Evolutionary conservation across 2,329 filamentous ascomycete genomes (phyloP).

Genomic region (Paecilomyces niveus): DNA sequence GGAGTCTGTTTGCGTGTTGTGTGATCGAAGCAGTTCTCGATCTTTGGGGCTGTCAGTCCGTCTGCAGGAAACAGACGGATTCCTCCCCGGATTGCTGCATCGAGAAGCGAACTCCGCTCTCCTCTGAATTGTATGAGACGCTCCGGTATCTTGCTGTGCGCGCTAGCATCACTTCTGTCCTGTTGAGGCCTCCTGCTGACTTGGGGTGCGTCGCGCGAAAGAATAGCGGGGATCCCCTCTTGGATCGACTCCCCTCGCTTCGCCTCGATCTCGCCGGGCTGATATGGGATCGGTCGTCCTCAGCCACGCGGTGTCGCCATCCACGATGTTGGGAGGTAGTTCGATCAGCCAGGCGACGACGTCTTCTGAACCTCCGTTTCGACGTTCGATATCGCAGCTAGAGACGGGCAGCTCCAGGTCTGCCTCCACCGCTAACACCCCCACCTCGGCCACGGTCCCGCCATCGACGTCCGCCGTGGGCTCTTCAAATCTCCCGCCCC

Average conservation of each 20-base stretch:
- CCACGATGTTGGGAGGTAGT: slow-evolving; percentile 55
- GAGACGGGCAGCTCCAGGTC: slow-evolving; percentile 23
- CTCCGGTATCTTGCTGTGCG: not conserved
- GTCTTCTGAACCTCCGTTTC: slow-evolving; percentile 31
- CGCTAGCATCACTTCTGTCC: not conserved
- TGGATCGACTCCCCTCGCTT: slow-evolving; percentile 2
- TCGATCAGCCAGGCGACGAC: slow-evolving; percentile 20
- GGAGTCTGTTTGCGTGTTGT: not conserved
- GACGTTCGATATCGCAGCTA: slow-evolving; percentile 15
- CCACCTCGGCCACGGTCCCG: slow-evolving; percentile 31
- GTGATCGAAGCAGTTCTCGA: not conserved
- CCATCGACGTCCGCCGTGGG: slow-evolving; percentile 23
- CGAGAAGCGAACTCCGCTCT: not conserved
- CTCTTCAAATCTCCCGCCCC: slow-evolving; percentile 24
- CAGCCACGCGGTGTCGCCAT: slow-evolving; percentile 65
- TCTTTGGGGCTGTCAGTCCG: not conserved
- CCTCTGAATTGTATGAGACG: not conserved
- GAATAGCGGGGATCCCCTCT: not conserved
- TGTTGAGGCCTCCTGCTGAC: not conserved
- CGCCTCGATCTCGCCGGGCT: slow-evolving; percentile 19
- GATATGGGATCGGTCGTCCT: slow-evolving; percentile 57
- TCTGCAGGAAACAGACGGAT: not conserved
- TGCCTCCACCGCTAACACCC: slow-evolving; percentile 19
- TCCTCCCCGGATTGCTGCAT: not conserved
- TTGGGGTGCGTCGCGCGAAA: not conserved